phyloP scores from a whole-genome alignment of 306 rosid species.

The Citrullus mucosospermus region DNA sequence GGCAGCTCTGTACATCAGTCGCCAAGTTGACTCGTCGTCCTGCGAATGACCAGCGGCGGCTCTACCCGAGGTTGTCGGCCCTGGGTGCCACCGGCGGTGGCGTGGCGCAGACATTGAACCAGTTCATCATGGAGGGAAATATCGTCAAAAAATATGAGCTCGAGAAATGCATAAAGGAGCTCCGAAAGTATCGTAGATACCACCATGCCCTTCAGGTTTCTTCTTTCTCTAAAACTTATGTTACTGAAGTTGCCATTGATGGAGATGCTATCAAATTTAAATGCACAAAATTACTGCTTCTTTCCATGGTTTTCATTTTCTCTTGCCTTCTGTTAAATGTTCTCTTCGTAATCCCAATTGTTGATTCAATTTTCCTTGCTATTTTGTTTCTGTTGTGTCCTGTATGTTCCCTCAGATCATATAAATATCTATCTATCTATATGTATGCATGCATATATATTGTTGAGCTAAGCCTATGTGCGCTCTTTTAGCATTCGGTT shows the following conservation, averaged over 20 bases:
- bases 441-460: no score
- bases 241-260: neutral
- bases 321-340: neutral
- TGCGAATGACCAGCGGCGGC: constrained; percentile 5
- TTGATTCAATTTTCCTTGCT: neutral
- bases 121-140: constrained; percentile 46
- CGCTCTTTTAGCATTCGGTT: neutral
- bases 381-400: neutral
- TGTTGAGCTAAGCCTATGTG: neutral
- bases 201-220: constrained; percentile 58
- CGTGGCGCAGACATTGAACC: constrained; percentile 40
- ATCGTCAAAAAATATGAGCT: constrained; percentile 34
- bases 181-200: constrained; percentile 40
- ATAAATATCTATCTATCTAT: no score
- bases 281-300: neutral
- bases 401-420: neutral
- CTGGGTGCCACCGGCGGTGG: constrained; percentile 45
- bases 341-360: neutral
- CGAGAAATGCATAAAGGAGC: constrained; percentile 32
- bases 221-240: neutral
- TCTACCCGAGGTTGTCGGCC: constrained; percentile 43
- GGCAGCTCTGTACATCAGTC: constrained; percentile 21
- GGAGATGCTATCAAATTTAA: neutral
- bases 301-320: neutral
- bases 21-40: neutral